phyloP scores from a whole-genome alignment of 2,329 filamentous ascomycete genomes.

The Stagonosporopsis tanaceti region DNA sequence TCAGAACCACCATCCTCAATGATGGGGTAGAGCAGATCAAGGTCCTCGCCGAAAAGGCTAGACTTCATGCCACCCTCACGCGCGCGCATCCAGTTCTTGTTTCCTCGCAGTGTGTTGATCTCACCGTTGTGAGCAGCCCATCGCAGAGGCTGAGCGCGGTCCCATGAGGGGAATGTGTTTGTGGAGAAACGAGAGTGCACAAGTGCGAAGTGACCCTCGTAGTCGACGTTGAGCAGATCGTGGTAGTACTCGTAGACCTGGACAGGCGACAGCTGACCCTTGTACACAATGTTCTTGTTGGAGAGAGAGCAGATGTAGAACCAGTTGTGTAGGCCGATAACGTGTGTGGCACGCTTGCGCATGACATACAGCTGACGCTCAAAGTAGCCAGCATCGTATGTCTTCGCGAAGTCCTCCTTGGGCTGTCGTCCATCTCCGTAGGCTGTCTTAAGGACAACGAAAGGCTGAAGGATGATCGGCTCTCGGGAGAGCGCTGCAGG shows the following conservation, averaged over 20 bases:
- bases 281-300: conserved; percentile 99
- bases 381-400: conserved; percentile 85
- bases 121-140: conserved; percentile 99
- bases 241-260: conserved; percentile 99
- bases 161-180: conserved; percentile 98
- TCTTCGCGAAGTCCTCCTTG: conserved; percentile 76
- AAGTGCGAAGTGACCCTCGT: conserved; percentile 94
- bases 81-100: conserved; percentile 99
- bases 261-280: conserved; percentile 90
- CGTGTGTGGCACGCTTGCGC: conserved; percentile 92
- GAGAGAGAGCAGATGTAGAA: conserved; percentile 97
- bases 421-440: conserved; percentile 85
- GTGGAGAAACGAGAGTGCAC: conserved; percentile 98
- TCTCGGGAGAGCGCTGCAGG: conserved; percentile 93
- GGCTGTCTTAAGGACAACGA: conserved; percentile 84
- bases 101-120: conserved; percentile 95
- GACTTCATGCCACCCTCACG: conserved; percentile 95
- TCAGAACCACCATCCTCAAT: conserved; percentile 97
- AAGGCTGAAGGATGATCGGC: conserved; percentile 93
- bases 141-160: conserved; percentile 91
- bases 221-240: conserved; percentile 95
- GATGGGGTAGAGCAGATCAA: conserved; percentile 89
- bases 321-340: conserved; percentile 96
- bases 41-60: conserved; percentile 88
- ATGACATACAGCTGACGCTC: conserved; percentile 94